Base-by-base conservation (phyloP, 805 yeast genomes). In the Candida rishiriensis region DNA sequence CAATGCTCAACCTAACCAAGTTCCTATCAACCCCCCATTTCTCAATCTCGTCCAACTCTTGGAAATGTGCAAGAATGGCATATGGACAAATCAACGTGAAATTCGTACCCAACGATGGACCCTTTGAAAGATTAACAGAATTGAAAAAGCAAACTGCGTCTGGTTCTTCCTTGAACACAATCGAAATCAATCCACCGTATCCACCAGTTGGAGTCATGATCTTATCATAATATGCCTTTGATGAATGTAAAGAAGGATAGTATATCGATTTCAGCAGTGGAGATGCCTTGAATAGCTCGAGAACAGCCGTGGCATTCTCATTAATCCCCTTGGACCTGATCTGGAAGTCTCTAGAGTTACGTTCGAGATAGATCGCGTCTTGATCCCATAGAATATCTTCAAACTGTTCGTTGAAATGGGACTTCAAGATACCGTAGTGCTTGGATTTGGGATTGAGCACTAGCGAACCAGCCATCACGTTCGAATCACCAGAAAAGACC, bases 401-500 rank as follows among this genome's bases (percentile, higher is more conserved):
- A 60, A 76, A 88, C 38, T 73, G 72, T 9, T 70, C 68, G 44
- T 73, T 56, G 52, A 81, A 70, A 53, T 73, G 73, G 34, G 61
- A 45, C 57, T 81, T 81, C 45, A 87, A 72, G 43, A 42, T 47
- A 2, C 53, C 44, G 66, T 77, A 89, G 49, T 56, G 64, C 35
- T 63, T 65, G 9, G 90, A 74, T 6, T 70, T 56, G 5, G 90
- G 85, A 59, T 91, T 93, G 54, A 93, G 67, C 6, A 88, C 81
- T 49, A 90, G 64, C 11, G 91, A 81, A 3, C 99, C 99, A 0
- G 89, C 97, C 91, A 91, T 86, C 41, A 91, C 97, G 58, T 91
- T 89, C 29, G 96, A 84, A 61, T 88, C 97, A 18, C 98, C 97
- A 32, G 91, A 82, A 61, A 93, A 93, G 14, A 90, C 85, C 62